A percentile compares a stretch with the other conserved stretches of the same genome.
These are phyloP conservation scores for Talaromyces sp. DNA, from an alignment of 2,329 filamentous ascomycete species.

Conservation along the genomic window DNA sequence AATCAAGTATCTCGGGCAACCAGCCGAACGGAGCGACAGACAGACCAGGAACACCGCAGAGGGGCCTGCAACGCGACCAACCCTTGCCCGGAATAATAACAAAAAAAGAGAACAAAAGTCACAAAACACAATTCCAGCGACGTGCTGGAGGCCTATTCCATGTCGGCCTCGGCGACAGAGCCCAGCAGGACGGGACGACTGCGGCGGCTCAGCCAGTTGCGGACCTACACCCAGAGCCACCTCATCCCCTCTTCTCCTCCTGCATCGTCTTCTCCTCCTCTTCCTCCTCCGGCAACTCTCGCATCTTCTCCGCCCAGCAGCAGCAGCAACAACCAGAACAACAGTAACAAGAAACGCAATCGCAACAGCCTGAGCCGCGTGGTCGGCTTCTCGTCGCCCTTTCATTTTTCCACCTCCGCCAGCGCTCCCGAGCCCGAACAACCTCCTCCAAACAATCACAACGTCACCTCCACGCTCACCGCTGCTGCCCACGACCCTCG, in stretches of 20 bases:
- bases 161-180: conserved; percentile 2
- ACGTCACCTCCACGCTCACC: background rate
- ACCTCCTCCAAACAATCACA: background rate
- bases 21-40: background rate
- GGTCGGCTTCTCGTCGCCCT: conserved; percentile 29
- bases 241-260: conserved; percentile 20
- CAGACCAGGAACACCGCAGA: too few relatives aligned
- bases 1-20: background rate
- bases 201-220: conserved; percentile 38
- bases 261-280: conserved; percentile 3
- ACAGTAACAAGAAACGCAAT: conserved; percentile 22
- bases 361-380: conserved; percentile 35
- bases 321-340: background rate
- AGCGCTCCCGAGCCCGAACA: conserved; percentile 3
- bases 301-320: background rate
- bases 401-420: conserved; percentile 14
- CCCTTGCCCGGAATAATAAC: background rate
- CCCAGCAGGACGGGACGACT: conserved; percentile 29
- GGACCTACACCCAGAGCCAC: conserved; percentile 33
- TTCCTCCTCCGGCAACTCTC: conserved; percentile 13
- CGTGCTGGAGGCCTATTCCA: background rate
- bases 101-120: background rate
- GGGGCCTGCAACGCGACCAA: too few relatives aligned
- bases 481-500: background rate
- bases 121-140: background rate